These are phyloP conservation scores for Blumeriella jaapii DNA, from an alignment of 2,329 filamentous ascomycete species.

Conservation along the genomic window DNA sequence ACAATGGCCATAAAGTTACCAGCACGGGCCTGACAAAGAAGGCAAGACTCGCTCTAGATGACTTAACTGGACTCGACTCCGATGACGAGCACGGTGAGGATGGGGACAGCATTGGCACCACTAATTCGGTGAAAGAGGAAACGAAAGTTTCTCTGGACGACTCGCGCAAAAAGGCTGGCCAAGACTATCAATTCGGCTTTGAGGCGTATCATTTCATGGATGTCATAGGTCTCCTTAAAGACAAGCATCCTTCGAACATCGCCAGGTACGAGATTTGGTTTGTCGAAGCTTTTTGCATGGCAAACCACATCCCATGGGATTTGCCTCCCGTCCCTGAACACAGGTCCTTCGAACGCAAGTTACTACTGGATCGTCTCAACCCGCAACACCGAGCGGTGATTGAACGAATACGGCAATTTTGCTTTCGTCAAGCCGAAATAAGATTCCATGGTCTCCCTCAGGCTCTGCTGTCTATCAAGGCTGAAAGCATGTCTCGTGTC, in stretches of 20 bases:
- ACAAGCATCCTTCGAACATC: slow-evolving; percentile 2
- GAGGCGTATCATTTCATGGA: neutral
- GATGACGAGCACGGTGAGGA: neutral
- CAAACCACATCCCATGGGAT: neutral
- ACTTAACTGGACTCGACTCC: neutral
- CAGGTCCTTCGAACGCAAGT: neutral
- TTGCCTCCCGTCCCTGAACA: neutral
- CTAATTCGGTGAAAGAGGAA: too few relatives aligned
- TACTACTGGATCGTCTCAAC: neutral
- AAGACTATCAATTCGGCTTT: slow-evolving; percentile 1
- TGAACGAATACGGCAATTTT: slow-evolving; percentile 2
- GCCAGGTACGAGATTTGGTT: neutral
- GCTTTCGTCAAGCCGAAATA: slow-evolving; percentile 1
- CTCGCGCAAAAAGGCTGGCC: neutral
- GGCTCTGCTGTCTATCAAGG: slow-evolving; percentile 3
- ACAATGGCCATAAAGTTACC: neutral
- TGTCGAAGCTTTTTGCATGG: neutral
- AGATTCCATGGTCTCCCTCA: neutral
- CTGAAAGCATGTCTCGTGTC: neutral
- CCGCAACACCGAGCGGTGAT: slow-evolving; percentile 2
- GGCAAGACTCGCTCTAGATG: neutral
- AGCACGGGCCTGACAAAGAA: neutral
- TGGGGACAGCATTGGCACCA: neutral
- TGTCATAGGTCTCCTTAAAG: slow-evolving; percentile 1
- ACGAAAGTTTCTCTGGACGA: too few relatives aligned